phyloP scores from a whole-genome alignment of 176 grass and related monocot species.

The Ensete ventricosum region DNA sequence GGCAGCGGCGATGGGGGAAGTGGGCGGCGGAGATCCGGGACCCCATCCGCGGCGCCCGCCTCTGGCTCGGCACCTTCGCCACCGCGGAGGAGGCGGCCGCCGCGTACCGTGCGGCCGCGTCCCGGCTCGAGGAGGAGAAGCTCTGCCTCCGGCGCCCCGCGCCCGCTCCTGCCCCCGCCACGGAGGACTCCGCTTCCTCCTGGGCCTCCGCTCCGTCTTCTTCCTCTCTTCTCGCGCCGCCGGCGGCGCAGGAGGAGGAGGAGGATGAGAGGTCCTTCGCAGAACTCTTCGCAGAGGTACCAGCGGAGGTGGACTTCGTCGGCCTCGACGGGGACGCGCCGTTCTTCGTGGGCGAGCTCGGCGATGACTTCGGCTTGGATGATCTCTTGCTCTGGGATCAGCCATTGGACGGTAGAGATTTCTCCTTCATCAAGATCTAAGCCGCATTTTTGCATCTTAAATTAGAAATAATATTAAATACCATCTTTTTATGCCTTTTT shows the following conservation, averaged over 20 bases:
- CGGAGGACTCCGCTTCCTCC: not conserved
- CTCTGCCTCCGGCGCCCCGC: not conserved
- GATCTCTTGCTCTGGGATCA: conserved; percentile 2
- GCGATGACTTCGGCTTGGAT: conserved; percentile 8
- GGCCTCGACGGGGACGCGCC: not conserved
- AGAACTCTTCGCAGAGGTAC: not conserved
- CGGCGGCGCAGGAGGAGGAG: not conserved
- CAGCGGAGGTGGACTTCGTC: not conserved
- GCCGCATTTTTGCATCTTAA: not conserved
- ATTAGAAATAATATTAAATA: no score
- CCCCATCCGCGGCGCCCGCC: conserved; percentile 27
- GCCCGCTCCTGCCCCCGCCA: not conserved
- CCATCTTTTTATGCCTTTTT: no score
- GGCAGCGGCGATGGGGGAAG: conserved; percentile 89
- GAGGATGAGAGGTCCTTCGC: not conserved
- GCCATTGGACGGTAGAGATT: conserved; percentile 14
- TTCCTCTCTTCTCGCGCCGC: conserved; percentile 2
- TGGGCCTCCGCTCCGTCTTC: not conserved
- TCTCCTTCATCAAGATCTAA: conserved; percentile 8
- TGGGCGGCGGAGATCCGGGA: conserved; percentile 98
- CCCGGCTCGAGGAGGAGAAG: conserved; percentile 19
- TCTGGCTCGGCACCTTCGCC: conserved; percentile 23
- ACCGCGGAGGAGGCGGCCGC: conserved; percentile 16
- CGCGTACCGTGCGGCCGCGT: conserved; percentile 13
- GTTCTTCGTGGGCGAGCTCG: conserved; percentile 10